Evolutionary conservation across 148 eudicot genomes (phyloP).

Genomic region (Agrostemma githago): DNA sequence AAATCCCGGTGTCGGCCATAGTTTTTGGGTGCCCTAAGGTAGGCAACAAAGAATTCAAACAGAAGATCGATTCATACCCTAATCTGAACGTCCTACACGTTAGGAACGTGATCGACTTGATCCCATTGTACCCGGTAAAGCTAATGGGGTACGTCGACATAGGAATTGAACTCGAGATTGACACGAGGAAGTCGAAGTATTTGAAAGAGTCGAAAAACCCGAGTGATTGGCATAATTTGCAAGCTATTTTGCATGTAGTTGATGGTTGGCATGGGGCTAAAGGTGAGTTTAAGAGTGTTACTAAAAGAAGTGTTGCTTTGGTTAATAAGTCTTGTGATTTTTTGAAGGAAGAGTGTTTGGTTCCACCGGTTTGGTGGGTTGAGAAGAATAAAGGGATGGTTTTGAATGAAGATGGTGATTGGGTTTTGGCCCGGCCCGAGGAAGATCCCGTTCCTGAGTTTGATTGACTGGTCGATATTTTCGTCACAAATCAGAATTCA

Average conservation of each 20-base stretch:
- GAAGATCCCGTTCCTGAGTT: slow-evolving; percentile 31
- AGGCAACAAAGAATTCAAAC: slow-evolving; percentile 53
- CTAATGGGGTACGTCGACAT: slow-evolving; percentile 49
- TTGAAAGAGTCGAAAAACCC: slow-evolving; percentile 59
- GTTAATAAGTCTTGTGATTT: slow-evolving; percentile 67
- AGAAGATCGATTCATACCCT: slow-evolving; percentile 36
- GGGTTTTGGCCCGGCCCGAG: slow-evolving; percentile 37
- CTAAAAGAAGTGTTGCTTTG: slow-evolving; percentile 59
- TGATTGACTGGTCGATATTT: neutral
- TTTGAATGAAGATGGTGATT: slow-evolving; percentile 50
- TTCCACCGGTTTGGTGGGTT: slow-evolving; percentile 81
- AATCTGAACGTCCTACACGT: slow-evolving; percentile 59
- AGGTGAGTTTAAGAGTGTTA: slow-evolving; percentile 43
- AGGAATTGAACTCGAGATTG: slow-evolving; percentile 53
- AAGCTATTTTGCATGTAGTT: slow-evolving; percentile 55
- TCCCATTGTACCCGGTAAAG: slow-evolving; percentile 53
- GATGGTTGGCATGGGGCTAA: slow-evolving; percentile 64
- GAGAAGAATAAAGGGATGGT: slow-evolving; percentile 81
- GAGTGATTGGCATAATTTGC: slow-evolving; percentile 76
- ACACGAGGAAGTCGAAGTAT: slow-evolving; percentile 50
- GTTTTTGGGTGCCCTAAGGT: slow-evolving; percentile 74
- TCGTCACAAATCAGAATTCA: no score
- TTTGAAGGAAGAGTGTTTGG: slow-evolving; percentile 60
- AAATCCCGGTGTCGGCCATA: slow-evolving; percentile 48
- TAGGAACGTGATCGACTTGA: slow-evolving; percentile 55